Evolutionary conservation across 768 basidiomycete species (phyloP).

Genomic region (Scleroderma citrinum): DNA sequence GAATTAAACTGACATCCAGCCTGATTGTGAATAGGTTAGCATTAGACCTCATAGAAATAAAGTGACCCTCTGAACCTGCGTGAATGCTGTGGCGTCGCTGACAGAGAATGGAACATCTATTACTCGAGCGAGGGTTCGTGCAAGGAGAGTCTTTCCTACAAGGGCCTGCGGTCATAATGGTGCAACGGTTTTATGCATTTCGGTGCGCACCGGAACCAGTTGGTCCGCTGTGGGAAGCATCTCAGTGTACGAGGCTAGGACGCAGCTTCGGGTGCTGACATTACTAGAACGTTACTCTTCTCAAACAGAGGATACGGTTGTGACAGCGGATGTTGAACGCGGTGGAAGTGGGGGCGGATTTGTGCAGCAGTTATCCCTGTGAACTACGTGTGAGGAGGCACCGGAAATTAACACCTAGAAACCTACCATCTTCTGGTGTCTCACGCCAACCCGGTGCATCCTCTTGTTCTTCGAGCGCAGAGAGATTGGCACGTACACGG

Average conservation of each 20-base stretch:
- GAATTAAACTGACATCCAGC: slow-evolving; percentile 59
- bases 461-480: slow-evolving; percentile 38
- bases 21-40: slow-evolving; percentile 30
- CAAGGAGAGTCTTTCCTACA: slow-evolving; percentile 83
- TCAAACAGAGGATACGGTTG: slow-evolving; percentile 60
- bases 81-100: slow-evolving; percentile 91
- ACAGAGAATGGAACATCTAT: slow-evolving; percentile 93
- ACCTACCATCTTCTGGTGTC: slow-evolving; percentile 23
- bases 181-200: slow-evolving; percentile 8
- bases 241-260: not conserved
- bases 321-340: slow-evolving; percentile 31
- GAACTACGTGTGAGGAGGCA: slow-evolving; percentile 21
- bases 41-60: not conserved
- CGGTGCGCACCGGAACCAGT: slow-evolving; percentile 68
- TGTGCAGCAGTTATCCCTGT: slow-evolving; percentile 49
- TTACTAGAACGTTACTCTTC: slow-evolving; percentile 92
- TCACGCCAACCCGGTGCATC: slow-evolving; percentile 24
- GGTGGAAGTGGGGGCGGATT: slow-evolving; percentile 53
- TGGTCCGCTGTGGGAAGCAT: slow-evolving; percentile 50
- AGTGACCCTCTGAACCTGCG: slow-evolving; percentile 51
- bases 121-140: slow-evolving; percentile 85
- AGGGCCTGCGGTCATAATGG: not conserved
- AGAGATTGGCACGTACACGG: slow-evolving; percentile 70
- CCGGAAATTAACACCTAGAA: not conserved
- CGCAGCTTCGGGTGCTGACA: slow-evolving; percentile 45